Evolutionary conservation across 345 rosid genomes (phyloP), one percentile per base, ranked within the genome.

Genomic region (Cardamine resedifolia): DNA sequence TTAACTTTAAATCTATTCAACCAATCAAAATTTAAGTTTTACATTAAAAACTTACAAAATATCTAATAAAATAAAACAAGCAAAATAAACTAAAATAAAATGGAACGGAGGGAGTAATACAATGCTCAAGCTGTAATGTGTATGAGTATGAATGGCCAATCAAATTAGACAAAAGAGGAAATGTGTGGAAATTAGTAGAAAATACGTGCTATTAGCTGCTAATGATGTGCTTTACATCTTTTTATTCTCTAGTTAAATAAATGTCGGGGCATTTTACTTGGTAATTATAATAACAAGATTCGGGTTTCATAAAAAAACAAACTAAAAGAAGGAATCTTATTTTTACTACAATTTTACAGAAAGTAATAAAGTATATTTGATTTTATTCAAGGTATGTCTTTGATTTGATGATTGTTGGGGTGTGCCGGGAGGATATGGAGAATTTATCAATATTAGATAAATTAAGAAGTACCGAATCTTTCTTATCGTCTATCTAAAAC

Each of bases 91-190:
- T n/a, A n/a, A n/a, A n/a, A n/a, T n/a, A n/a, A n/a, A n/a, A n/a
- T n/a, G n/a, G n/a, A n/a, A n/a, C n/a, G n/a, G n/a, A n/a, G n/a
- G n/a, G n/a, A n/a, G n/a, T n/a, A 30, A 28, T 58, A 49, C 55
- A 49, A 39, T 49, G 72, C 26, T 60, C 45, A 74, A 5, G 62
- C 66, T 50, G 60, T 58, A 27, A 61, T 50, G n/a, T 50, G 20
- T 38, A 26, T 64, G 58, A 30, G 26, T 28, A 27, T 45, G 69
- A 53, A 53, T 72, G 47, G 24, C 62, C 73, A 66, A 66, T 67
- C 57, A 50, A 49, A 6, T 12, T 66, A 59, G 62, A 58, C 73
- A 59, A 74, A 59, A 58, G 55, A 49, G 68, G 68, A 67, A 74
- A 74, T 51, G 38, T 51, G 11, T 11, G 47, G 15, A 41, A 8